Evolutionary conservation across 176 grass and related monocot genomes (phyloP).

Genomic region (Carex kokanica): DNA sequence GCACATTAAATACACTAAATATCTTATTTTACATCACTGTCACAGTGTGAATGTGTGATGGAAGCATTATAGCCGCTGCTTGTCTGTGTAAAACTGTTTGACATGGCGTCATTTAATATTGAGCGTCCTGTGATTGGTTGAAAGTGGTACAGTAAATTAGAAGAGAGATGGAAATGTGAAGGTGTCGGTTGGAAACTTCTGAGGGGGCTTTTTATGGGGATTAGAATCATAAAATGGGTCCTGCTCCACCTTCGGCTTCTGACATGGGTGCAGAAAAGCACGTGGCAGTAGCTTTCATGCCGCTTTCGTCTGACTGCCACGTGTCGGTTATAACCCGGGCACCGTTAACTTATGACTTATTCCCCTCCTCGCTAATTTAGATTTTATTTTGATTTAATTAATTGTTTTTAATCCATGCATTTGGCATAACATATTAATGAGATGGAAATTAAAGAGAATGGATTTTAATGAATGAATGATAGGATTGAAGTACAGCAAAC

Average conservation of each 20-base stretch:
- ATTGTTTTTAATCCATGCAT: no score
- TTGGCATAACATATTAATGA: no score
- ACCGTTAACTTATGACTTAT: slow-evolving; percentile 24
- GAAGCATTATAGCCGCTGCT: not conserved
- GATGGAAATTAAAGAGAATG: no score
- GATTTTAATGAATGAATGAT: no score
- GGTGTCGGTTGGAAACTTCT: slow-evolving; percentile 71
- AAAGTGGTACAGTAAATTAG: slow-evolving; percentile 5
- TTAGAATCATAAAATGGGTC: slow-evolving; percentile 7
- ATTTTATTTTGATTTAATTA: no score
- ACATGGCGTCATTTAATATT: not conserved
- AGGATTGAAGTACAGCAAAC: no score
- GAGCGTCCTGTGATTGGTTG: not conserved
- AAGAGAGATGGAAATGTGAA: not conserved
- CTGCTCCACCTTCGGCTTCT: slow-evolving; percentile 50
- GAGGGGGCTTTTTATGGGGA: not conserved
- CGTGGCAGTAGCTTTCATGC: slow-evolving; percentile 57
- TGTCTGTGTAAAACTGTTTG: not conserved
- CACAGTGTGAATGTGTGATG: not conserved
- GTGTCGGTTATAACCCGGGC: slow-evolving; percentile 46
- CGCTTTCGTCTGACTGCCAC: slow-evolving; percentile 54
- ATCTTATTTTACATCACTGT: not conserved
- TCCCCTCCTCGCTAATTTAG: not conserved
- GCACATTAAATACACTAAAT: no score
- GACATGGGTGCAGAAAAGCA: slow-evolving; percentile 63